Base-by-base conservation (phyloP, 2,329 filamentous ascomycete genomes). In the Seiridium cupressi region DNA sequence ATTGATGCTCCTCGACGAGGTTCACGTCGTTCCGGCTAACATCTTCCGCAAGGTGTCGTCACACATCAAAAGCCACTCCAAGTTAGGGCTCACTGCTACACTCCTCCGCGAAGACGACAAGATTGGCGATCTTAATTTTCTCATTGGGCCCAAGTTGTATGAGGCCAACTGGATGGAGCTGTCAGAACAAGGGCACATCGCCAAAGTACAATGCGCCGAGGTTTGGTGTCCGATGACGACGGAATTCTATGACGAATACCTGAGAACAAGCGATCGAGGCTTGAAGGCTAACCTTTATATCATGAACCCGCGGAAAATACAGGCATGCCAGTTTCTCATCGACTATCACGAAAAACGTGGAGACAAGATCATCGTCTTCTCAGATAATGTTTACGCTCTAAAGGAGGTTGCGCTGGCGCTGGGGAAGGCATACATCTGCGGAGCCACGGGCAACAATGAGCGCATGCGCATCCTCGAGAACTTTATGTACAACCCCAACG, bases 141-240 rank as follows among this genome's bases (percentile, higher is more conserved):
- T 99, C 61, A 98, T 99, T 69, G 95, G 95, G 0, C 95, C 95
- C 0, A 99, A 99, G 74, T 81, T 99, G 0, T 99, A 97, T 72
- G 95, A 99, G 76, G 95, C 95, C 35, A 99, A 99, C 74, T 99
- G 95, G 95, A 97, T 98, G 88, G 95, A 99, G 74, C 84, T 99
- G 46, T 95, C 94, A 1, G 92, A 97, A 70, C 93, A 97, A 76
- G 95, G 95, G 0, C 93, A 97, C 72, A 99, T 99, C 73, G 95
- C 95, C 42, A 90, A 92, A 66, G 95, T 99, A 2, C 95, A 99
- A 74, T 99, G 95, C 74, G 95, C 95, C 11, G 95, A 99, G 75
- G 95, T 99, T 5, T 99, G 95, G 95, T 99, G 95, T 71, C 93
- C 94, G 2, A 99, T 99, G 95, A 96, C 95, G 0, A 95, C 93